These are phyloP conservation scores for Ascomycota sp. DNA, from an alignment of 2,329 filamentous ascomycete genomes.

Conservation along the genomic window DNA sequence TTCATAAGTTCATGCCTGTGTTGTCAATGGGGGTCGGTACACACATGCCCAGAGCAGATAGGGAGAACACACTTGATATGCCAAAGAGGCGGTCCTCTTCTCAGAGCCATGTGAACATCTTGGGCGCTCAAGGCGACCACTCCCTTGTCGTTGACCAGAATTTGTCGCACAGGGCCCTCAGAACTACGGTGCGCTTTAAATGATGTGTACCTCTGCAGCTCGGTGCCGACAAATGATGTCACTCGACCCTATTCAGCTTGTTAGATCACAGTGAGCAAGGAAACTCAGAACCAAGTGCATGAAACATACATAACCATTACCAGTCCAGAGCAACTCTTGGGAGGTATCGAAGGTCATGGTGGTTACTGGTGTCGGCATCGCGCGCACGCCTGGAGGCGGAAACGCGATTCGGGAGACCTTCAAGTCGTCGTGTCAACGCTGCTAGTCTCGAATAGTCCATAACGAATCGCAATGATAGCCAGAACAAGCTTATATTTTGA, in stretches of 20 bases:
- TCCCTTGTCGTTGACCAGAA: conserved; percentile 80
- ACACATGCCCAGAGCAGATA: background rate
- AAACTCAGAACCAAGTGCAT: background rate
- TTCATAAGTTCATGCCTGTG: conserved; percentile 55
- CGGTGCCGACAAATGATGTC: conserved; percentile 68
- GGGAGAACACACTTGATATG: conserved; percentile 43
- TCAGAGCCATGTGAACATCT: conserved; percentile 73
- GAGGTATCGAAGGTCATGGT: conserved; percentile 75
- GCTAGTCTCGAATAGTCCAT: background rate
- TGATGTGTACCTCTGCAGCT: conserved; percentile 77
- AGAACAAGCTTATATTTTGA: background rate
- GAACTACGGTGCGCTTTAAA: conserved; percentile 56
- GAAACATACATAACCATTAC: conserved; percentile 61
- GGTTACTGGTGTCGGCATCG: conserved; percentile 49
- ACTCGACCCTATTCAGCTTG: conserved; percentile 50
- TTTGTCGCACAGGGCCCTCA: conserved; percentile 68
- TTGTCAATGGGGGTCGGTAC: background rate
- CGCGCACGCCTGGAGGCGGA: conserved; percentile 54
- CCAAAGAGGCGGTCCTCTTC: conserved; percentile 72
- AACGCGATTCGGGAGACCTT: conserved; percentile 67
- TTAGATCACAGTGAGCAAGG: conserved; percentile 7
- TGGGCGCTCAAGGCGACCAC: conserved; percentile 67
- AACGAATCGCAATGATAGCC: background rate
- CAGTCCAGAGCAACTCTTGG: conserved; percentile 83
- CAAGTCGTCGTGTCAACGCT: conserved; percentile 3